Evolutionary conservation across 164 flowering plant genomes (phyloP), one percentile per base, ranked within the genome.

Genomic region (Paratinospora sagittata): DNA sequence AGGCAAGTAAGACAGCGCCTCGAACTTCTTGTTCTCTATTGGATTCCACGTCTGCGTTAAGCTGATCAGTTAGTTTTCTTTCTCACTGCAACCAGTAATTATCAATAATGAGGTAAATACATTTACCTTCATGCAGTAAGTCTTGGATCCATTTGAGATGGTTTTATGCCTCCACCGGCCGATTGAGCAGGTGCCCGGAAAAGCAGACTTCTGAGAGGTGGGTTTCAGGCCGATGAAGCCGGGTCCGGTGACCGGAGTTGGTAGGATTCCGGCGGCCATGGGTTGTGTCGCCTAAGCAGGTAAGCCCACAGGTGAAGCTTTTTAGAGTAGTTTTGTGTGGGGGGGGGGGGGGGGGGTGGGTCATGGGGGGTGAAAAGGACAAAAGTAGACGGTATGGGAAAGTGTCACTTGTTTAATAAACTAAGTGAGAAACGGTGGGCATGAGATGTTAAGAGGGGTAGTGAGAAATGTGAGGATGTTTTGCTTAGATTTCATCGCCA

Each of bases 1-100:
- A 17, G 90, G 91, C 10, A 90, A 77, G 74, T 90, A 87, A 4
- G 96, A 88, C 11, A 88, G 85, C 0, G 92, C 77, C 79, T 90
- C 96, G 21, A 78, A 86, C 83, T 87, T 90, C 84, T 83, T 85
- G 84, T 85, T 87, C 17, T 84, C 70, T 37, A 87, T 82, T 0
- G 96, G 92, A 72, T 82, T 85, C 96, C 92, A 87, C 10, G 87
- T 84, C 92, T 90, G 75, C 61, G 17, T n/a, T 17, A 5, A 58
- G n/a, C 4, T 27, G 19, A 72, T 21, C 17, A 58, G 27, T 65
- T 39, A 60, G 21, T 19, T 30, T 55, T 41, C 3, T 60, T 75
- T 30, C 34, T 1, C 34, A 30, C 34, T 30, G 3, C 34, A 1
- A 30, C 34, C 24, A 63, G 14, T 10, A 16, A 24, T 39, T 16